Evolutionary conservation across 108 stramenopile species (phyloP).

Genomic region (Hondaea fermentalgiana): DNA sequence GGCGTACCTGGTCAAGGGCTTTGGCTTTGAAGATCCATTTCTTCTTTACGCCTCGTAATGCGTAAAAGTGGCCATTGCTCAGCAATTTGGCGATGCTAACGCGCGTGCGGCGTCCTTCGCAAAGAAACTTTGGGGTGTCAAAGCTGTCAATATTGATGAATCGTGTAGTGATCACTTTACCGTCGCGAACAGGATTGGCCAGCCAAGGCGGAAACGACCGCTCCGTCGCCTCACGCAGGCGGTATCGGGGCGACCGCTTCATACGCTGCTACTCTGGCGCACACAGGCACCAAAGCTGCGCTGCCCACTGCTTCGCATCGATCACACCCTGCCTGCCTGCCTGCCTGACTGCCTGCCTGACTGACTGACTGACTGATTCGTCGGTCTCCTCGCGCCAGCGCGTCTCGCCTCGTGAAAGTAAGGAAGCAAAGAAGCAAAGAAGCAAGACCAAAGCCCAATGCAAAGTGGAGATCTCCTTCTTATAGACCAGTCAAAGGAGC

Average conservation of each 20-base stretch:
- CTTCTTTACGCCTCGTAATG: background rate
- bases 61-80: background rate
- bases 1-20: background rate
- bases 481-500: background rate
- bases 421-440: no score
- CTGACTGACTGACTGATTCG: no score
- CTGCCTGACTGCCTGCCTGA: background rate
- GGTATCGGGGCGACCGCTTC: background rate
- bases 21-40: background rate
- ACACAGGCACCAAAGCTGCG: no score
- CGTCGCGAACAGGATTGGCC: background rate
- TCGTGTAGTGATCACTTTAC: background rate
- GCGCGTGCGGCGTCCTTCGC: background rate
- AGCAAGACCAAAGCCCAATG: no score
- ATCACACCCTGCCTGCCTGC: background rate
- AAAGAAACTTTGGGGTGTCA: background rate
- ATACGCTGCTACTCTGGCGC: background rate
- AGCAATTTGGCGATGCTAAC: background rate
- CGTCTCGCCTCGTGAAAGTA: no score
- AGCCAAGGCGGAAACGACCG: background rate
- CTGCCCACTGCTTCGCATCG: background rate
- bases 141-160: background rate
- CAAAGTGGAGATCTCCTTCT: background rate
- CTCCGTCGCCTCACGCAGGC: background rate
- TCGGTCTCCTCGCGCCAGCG: no score